phyloP scores from a whole-genome alignment of 352 stramenopile species.

The Pythium biforme region DNA sequence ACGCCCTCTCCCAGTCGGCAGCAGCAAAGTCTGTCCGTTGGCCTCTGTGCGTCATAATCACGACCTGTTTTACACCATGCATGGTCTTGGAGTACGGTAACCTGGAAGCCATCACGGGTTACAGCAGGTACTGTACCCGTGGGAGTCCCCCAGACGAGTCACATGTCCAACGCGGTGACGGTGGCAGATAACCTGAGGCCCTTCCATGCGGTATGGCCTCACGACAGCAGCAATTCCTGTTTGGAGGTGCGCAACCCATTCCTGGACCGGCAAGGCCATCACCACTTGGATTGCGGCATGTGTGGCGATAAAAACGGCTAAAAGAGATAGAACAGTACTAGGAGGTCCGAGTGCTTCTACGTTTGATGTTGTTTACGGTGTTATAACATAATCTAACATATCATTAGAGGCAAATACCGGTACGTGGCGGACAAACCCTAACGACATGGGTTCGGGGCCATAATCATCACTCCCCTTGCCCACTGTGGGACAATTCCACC shows the following conservation, averaged over 20 bases:
- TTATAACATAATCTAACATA: conserved; percentile 1
- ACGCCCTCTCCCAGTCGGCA: not conserved
- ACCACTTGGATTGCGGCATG: conserved; percentile 1
- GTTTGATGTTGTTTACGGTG: not conserved
- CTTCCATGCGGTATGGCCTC: no score
- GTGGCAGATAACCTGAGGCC: no score
- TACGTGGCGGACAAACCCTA: not conserved
- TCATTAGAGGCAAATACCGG: not conserved
- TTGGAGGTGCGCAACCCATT: not conserved
- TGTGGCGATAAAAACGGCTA: not conserved
- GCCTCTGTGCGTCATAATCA: not conserved
- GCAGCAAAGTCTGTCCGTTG: no score
- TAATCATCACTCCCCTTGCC: conserved; percentile 1
- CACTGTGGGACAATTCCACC: conserved; percentile 11
- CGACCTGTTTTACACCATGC: no score
- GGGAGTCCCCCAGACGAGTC: no score
- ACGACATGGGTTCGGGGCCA: not conserved
- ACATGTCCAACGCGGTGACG: not conserved
- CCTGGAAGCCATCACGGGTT: no score
- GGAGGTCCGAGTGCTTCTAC: not conserved
- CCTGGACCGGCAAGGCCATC: not conserved
- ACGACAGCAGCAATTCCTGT: not conserved
- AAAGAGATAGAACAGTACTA: not conserved
- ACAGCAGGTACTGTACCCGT: no score
- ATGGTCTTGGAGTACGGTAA: no score